phyloP scores from a whole-genome alignment of 805 yeast genomes.

The Isabelozyma rhagii region DNA sequence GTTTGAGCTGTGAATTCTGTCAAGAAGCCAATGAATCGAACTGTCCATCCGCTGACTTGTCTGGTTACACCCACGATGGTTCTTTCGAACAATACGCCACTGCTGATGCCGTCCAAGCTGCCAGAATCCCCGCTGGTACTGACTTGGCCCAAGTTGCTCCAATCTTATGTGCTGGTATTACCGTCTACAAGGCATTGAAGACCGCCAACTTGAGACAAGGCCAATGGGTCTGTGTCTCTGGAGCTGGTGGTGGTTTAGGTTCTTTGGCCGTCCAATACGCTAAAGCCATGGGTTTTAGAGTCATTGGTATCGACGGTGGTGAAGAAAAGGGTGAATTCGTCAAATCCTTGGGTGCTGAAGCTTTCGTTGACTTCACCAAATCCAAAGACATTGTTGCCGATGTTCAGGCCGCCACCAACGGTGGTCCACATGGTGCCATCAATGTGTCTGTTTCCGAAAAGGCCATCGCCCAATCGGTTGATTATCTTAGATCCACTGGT shows the following conservation, averaged over 20 bases:
- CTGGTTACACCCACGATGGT: conserved; percentile 75
- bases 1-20: conserved; percentile 42
- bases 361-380: conserved; percentile 53
- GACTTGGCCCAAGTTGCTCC: conserved; percentile 59
- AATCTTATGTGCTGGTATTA: conserved; percentile 65
- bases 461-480: conserved; percentile 47
- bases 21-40: conserved; percentile 43
- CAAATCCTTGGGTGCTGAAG: conserved; percentile 61
- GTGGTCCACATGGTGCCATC: conserved; percentile 56
- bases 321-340: conserved; percentile 59
- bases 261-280: conserved; percentile 75
- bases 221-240: conserved; percentile 72
- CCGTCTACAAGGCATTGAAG: conserved; percentile 66
- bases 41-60: conserved; percentile 64
- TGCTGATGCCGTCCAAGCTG: conserved; percentile 64
- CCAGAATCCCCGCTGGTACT: conserved; percentile 52
- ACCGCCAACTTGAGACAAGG: conserved; percentile 58
- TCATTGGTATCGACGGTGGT: conserved; percentile 73
- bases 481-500: conserved; percentile 39
- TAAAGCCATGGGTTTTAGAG: conserved; percentile 67
- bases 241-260: conserved; percentile 84
- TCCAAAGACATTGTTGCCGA: conserved; percentile 49
- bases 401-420: conserved; percentile 45
- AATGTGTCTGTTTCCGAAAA: conserved; percentile 51
- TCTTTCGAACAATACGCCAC: conserved; percentile 67